Percentiles rank a stretch among this genome's conserved stretches.
Evolutionary conservation across 192 early-diverging fungal genomes (phyloP).

Genomic region (Backusella parvicylindrica): DNA sequence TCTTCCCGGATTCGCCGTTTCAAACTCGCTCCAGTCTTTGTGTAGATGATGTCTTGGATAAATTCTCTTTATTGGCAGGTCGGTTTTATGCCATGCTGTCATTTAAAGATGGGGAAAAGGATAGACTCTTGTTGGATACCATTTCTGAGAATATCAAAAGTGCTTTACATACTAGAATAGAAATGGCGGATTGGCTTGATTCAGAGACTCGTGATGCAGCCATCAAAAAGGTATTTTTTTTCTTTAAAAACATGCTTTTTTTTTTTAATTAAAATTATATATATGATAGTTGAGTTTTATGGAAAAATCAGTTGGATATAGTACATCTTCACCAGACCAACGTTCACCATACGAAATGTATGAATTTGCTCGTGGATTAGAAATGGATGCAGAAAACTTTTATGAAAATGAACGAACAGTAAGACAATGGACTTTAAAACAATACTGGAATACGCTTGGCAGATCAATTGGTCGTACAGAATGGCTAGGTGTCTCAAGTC

Average conservation of each 20-base stretch:
- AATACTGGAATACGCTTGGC: conserved; percentile 22
- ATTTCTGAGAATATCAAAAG: conserved; percentile 38
- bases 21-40: conserved; percentile 1
- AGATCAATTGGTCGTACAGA: conserved; percentile 15
- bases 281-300: conserved; percentile 1
- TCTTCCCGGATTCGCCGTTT: neutral
- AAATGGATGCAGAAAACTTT: conserved; percentile 28
- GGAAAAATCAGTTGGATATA: conserved; percentile 43
- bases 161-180: conserved; percentile 29
- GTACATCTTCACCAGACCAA: conserved; percentile 51
- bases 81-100: conserved; percentile 42
- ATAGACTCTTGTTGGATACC: conserved; percentile 32
- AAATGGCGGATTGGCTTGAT: conserved; percentile 45
- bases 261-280: too few species aligned
- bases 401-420: conserved; percentile 63
- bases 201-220: conserved; percentile 35
- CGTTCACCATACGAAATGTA: neutral
- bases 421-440: conserved; percentile 35
- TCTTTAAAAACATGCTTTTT: neutral
- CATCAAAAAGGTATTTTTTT: conserved; percentile 32
- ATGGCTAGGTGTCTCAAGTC: neutral
- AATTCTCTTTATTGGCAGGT: conserved; percentile 27
- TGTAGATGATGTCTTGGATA: conserved; percentile 3
- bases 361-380: neutral
- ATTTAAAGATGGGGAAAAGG: conserved; percentile 40